A percentile compares a stretch with the other conserved stretches of the same genome.
These are phyloP conservation scores for Kodamaea kaohsiungensis DNA, from an alignment of 805 yeast species.

Conservation along the genomic window DNA sequence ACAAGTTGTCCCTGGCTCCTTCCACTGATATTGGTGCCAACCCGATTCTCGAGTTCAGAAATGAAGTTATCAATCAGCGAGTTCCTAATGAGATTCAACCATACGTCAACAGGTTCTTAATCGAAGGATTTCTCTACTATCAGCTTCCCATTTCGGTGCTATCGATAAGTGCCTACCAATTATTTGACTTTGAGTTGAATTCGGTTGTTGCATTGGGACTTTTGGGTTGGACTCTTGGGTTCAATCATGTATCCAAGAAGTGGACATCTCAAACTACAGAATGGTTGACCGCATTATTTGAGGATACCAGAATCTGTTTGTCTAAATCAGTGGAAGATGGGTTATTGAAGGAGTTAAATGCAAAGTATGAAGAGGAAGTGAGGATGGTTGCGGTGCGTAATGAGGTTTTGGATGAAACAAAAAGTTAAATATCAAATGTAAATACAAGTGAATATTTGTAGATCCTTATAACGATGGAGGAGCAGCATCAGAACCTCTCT, in stretches of 20 bases:
- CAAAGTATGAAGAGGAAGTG: conserved; percentile 23
- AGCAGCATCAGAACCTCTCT: conserved; percentile 18
- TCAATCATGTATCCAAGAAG: conserved; percentile 38
- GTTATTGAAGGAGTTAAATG: conserved; percentile 33
- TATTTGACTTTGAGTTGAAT: conserved; percentile 34
- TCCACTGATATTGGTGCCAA: conserved; percentile 4
- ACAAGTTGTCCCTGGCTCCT: conserved; percentile 20
- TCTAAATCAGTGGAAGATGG: conserved; percentile 38
- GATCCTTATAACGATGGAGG: conserved; percentile 23
- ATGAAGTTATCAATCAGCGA: conserved; percentile 28
- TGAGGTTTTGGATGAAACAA: conserved; percentile 5
- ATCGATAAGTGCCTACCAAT: conserved; percentile 30
- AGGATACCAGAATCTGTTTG: conserved; percentile 36
- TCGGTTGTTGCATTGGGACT: conserved; percentile 33
- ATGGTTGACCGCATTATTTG: conserved; percentile 35
- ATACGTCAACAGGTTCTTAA: conserved; percentile 29
- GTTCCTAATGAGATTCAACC: conserved; percentile 39
- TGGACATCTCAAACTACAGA: conserved; percentile 33
- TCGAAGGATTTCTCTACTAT: conserved; percentile 32
- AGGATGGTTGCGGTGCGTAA: conserved; percentile 1
- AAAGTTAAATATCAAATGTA: background rate
- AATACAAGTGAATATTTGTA: background rate
- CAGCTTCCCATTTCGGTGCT: conserved; percentile 40
- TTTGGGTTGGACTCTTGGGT: conserved; percentile 44
- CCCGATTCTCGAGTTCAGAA: conserved; percentile 10